Evolutionary conservation across 805 yeast genomes (phyloP).

Genomic region (Martiniozyma abietophila): DNA sequence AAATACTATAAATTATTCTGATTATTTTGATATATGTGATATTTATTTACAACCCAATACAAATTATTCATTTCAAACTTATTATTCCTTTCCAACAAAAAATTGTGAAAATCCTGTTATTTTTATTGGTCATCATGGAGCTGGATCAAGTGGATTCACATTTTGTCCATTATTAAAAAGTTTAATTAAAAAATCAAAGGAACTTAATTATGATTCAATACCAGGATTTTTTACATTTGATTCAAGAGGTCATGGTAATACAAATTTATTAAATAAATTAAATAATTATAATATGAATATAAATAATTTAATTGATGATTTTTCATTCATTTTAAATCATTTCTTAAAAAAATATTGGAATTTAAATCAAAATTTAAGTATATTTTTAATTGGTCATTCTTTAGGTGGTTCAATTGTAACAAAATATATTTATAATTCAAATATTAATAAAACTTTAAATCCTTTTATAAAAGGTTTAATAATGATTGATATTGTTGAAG

Average conservation of each 20-base stretch:
- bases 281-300: conserved; percentile 34
- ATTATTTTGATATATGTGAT: conserved; percentile 27
- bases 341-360: conserved; percentile 24
- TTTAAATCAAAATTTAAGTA: conserved; percentile 13
- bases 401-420: conserved; percentile 86
- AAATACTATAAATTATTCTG: conserved; percentile 7
- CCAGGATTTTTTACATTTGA: conserved; percentile 71
- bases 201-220: conserved; percentile 21
- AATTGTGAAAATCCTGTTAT: conserved; percentile 22
- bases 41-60: conserved; percentile 13
- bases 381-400: conserved; percentile 77
- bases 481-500: conserved; percentile 90
- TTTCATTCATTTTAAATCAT: conserved; percentile 34
- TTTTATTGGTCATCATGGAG: conserved; percentile 85
- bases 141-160: conserved; percentile 81
- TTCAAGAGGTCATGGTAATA: conserved; percentile 76
- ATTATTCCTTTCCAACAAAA: conserved; percentile 47
- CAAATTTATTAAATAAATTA: conserved; percentile 23
- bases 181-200: conserved; percentile 30
- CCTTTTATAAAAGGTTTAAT: conserved; percentile 51
- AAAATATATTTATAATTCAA: conserved; percentile 29
- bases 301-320: conserved; percentile 49
- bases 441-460: conserved; percentile 13
- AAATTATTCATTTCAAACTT: conserved; percentile 40
- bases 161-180: conserved; percentile 49